Percentiles rank a stretch among this genome's conserved stretches.
These are phyloP conservation scores for Lactifluus hygrophoroides DNA, from an alignment of 768 basidiomycete genomes.

Conservation along the genomic window DNA sequence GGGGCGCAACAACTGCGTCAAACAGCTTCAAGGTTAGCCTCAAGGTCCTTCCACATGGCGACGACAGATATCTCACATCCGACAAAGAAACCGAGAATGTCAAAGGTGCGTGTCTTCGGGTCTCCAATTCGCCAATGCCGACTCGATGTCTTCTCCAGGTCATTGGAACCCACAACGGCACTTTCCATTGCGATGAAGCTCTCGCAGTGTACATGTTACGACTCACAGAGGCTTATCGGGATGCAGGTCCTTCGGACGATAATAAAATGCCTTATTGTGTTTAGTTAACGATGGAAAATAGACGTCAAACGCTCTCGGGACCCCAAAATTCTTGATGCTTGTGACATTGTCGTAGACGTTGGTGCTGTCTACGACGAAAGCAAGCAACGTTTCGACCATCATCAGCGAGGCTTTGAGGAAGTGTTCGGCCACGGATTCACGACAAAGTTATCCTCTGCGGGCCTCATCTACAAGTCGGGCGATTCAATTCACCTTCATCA, in stretches of 20 bases:
- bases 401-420: constrained; percentile 88
- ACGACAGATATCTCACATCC: constrained; percentile 24
- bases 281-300: constrained; percentile 10
- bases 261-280: background rate
- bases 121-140: background rate
- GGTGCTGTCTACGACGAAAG: constrained; percentile 84
- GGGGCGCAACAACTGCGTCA: too few relatives aligned
- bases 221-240: constrained; percentile 63
- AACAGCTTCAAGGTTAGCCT: background rate
- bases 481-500: background rate
- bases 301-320: constrained; percentile 66
- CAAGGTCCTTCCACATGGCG: constrained; percentile 15
- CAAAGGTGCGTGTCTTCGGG: constrained; percentile 22
- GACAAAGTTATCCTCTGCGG: constrained; percentile 89
- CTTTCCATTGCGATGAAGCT: constrained; percentile 96
- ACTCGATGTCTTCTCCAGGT: constrained; percentile 33
- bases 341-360: constrained; percentile 95
- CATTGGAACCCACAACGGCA: constrained; percentile 93
- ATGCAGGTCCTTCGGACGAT: constrained; percentile 45
- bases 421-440: constrained; percentile 81
- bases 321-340: constrained; percentile 58
- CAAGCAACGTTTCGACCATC: constrained; percentile 84
- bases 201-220: constrained; percentile 86
- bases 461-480: constrained; percentile 87
- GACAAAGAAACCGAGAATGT: constrained; percentile 37